A percentile compares a stretch with the other conserved stretches of the same genome.
Evolutionary conservation across 176 grass and related monocot genomes (phyloP).

Genomic region (Pontederia crassipes): DNA sequence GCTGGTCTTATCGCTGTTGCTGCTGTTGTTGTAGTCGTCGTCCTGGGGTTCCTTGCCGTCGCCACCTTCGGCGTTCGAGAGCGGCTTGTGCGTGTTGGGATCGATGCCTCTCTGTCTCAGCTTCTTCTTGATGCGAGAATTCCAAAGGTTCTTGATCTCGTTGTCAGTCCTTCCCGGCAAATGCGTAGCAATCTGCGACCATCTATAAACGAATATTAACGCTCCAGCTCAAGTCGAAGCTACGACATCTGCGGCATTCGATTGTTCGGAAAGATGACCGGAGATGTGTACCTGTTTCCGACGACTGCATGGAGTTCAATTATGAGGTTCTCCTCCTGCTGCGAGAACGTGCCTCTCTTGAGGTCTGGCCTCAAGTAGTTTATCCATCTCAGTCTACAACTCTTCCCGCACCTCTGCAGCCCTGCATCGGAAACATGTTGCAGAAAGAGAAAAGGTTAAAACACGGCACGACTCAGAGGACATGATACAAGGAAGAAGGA

Average conservation of each 20-base stretch:
- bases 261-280: neutral
- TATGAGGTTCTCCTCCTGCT: conserved; percentile 23
- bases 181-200: conserved; percentile 57
- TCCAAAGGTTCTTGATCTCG: conserved; percentile 70
- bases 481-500: neutral
- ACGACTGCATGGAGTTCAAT: conserved; percentile 29
- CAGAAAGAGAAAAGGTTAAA: neutral
- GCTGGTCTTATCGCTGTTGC: conserved; percentile 12
- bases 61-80: conserved; percentile 19
- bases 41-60: conserved; percentile 16
- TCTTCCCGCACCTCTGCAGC: conserved; percentile 22
- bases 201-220: conserved; percentile 14
- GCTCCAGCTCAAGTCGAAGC: neutral
- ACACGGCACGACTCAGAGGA: neutral
- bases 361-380: neutral
- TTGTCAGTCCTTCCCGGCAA: conserved; percentile 61
- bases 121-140: conserved; percentile 58
- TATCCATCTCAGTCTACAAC: conserved; percentile 21
- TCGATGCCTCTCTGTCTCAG: conserved; percentile 42
- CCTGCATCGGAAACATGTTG: conserved; percentile 9
- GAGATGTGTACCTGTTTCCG: conserved; percentile 41
- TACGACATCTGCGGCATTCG: neutral
- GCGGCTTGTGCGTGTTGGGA: conserved; percentile 45
- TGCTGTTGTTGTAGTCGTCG: conserved; percentile 15
- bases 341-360: conserved; percentile 24